A percentile compares a stretch with the other conserved stretches of the same genome.
phyloP scores from a whole-genome alignment of 1,284 basidiomycete genomes.

The Irpex sp. region DNA sequence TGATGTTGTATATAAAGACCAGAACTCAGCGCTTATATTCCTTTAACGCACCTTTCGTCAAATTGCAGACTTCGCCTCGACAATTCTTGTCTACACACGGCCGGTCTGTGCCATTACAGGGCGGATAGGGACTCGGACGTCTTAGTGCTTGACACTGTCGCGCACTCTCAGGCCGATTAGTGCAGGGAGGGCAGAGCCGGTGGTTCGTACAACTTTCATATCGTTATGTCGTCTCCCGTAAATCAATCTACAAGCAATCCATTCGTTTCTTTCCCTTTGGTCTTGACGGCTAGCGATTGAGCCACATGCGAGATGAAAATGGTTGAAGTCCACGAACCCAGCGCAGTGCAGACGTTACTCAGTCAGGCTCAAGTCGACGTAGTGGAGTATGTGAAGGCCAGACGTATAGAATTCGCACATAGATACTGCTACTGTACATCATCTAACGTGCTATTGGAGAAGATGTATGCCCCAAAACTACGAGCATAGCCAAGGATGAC shows the following conservation, averaged over 20 bases:
- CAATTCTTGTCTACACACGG: slow-evolving; percentile 22
- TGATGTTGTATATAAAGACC: background rate
- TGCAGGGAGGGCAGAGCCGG: slow-evolving; percentile 39
- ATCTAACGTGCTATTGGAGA: background rate
- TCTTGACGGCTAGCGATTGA: too few relatives aligned
- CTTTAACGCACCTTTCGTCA: slow-evolving; percentile 46
- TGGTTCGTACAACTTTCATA: slow-evolving; percentile 34
- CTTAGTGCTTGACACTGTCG: slow-evolving; percentile 45
- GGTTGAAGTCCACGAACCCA: too few relatives aligned
- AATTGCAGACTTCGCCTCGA: slow-evolving; percentile 38
- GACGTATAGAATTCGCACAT: too few relatives aligned
- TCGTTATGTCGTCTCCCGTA: too few relatives aligned
- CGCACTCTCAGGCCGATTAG: slow-evolving; percentile 25
- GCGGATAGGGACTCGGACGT: slow-evolving; percentile 43
- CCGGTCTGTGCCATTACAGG: slow-evolving; percentile 52
- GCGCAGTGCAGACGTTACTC: too few relatives aligned
- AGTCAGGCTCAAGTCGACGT: too few relatives aligned
- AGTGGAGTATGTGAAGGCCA: too few relatives aligned
- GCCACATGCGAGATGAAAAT: too few relatives aligned
- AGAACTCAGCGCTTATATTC: background rate
- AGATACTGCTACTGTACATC: background rate
- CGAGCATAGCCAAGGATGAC: slow-evolving; percentile 34
- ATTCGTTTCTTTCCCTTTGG: too few relatives aligned
- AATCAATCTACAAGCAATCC: too few relatives aligned
- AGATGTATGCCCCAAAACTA: slow-evolving; percentile 60